Evolutionary conservation across 148 eudicot genomes (phyloP), one percentile per base, ranked within the genome.

Genomic region (Euryodendron excelsum): DNA sequence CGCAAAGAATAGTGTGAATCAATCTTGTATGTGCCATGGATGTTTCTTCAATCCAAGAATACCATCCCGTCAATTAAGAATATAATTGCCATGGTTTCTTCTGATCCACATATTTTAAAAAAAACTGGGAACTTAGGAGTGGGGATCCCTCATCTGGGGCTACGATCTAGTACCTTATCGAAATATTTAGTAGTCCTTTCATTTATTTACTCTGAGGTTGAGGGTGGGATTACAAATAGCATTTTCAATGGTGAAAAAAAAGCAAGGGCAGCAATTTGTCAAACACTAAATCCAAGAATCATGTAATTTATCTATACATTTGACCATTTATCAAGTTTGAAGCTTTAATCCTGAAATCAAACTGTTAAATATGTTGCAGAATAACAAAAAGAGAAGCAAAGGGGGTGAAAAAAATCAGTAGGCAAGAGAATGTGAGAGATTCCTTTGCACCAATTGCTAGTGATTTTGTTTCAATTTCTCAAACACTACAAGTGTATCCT

Each of bases 1-100:
- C 72, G 75, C 70, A 45, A 4, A 59, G 75, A 67, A 71, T 55
- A 41, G 18, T 39, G 48, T 81, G 61, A 82, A 81, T 69, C 39
- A 76, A 39, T 76, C 34, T 60, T 27, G 15, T 10, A 30, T 21
- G 30, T 8, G 10, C 56, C 36, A 59, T 25, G 36, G 33, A 59
- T 37, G 50, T 37, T 15, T 59, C 77, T 73, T n/a, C 23, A 33
- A 56, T 60, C 15, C 14, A 44, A 44, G 48, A 39, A 59, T 23
- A 33, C 30, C 50, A 21, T 13, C 44, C 21, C 14, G 23, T 74
- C 30, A 39, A 13, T 7, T 15, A 15, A 39, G 21, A 11, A 21
- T 1, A 58, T 1, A 15, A 5, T 41, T 25, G 4, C 36, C 31
- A 27, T 14, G 14, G 69, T 75, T 60, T 44, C 30, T 41, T 61